Conservation (phyloP, 1,284 basidiomycete species). For the Polyporus tsugae region DNA sequence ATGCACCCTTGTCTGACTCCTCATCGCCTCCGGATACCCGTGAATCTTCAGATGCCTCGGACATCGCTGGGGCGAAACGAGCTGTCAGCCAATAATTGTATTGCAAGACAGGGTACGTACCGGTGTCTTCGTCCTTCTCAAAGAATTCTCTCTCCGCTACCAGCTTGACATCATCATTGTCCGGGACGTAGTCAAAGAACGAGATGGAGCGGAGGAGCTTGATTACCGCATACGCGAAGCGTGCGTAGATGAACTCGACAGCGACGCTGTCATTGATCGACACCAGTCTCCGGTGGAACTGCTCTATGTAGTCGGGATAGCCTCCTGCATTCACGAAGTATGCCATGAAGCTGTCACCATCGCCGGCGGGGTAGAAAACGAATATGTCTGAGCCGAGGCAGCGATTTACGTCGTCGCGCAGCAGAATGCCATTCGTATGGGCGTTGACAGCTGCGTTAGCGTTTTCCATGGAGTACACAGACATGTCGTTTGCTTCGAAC, state of each 20-base stretch:
- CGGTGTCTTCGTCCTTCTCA: not conserved
- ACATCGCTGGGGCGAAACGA: too few relatives aligned
- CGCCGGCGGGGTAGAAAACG: not conserved
- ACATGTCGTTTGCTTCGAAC: not conserved
- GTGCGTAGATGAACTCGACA: slow-evolving; percentile 2
- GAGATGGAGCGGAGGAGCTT: not conserved
- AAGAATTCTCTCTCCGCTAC: not conserved
- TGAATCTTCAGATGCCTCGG: not conserved
- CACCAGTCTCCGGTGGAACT: not conserved
- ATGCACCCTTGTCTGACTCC: not conserved
- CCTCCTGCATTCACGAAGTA: not conserved
- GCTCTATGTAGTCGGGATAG: not conserved
- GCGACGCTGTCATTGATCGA: not conserved
- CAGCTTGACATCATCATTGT: not conserved
- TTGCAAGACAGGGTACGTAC: not conserved
- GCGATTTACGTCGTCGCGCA: not conserved
- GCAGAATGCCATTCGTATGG: not conserved
- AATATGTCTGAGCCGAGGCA: not conserved
- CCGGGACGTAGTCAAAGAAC: not conserved
- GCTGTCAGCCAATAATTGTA: not conserved
- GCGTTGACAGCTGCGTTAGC: not conserved
- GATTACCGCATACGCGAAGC: not conserved
- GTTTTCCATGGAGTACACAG: not conserved
- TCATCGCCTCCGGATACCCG: too few relatives aligned
- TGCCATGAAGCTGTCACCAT: not conserved